These are phyloP conservation scores for Setomelanomma holmii DNA, from an alignment of 2,329 filamentous ascomycete genomes.

Conservation along the genomic window DNA sequence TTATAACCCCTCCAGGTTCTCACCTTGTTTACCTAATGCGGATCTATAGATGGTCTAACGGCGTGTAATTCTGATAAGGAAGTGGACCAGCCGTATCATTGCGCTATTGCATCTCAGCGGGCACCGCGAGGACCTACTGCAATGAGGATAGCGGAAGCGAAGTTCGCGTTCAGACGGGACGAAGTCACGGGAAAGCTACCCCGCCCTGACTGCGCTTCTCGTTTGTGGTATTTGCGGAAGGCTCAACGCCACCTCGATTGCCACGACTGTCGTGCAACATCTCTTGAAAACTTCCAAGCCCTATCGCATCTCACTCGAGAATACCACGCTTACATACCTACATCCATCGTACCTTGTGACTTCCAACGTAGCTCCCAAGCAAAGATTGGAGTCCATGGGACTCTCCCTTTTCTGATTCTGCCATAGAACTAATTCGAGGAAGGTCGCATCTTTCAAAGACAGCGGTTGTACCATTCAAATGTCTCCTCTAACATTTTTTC, in stretches of 20 bases:
- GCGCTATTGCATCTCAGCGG: neutral
- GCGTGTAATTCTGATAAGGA: conserved; percentile 27
- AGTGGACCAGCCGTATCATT: conserved; percentile 20
- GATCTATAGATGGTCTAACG: conserved; percentile 12
- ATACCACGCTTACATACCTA: too few species aligned
- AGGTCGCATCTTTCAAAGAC: too few species aligned
- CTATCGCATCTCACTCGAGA: too few species aligned
- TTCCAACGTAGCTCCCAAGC: too few species aligned
- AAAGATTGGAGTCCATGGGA: too few species aligned
- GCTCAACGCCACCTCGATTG: neutral
- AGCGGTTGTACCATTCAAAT: too few species aligned
- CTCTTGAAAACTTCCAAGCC: neutral
- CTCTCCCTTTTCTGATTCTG: too few species aligned
- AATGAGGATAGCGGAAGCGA: conserved; percentile 21
- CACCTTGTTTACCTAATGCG: conserved; percentile 11
- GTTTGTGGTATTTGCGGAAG: neutral
- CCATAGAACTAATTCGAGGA: too few species aligned
- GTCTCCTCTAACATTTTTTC: neutral
- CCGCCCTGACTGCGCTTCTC: conserved; percentile 2
- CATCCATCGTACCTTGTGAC: too few species aligned
- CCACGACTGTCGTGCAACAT: neutral
- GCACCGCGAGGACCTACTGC: conserved; percentile 35
- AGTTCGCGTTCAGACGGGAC: conserved; percentile 5
- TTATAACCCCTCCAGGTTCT: conserved; percentile 9
- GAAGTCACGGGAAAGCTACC: conserved; percentile 18